Evolutionary conservation across 2,329 filamentous ascomycete genomes (phyloP).

Genomic region (Aspergillus pseudoterreus): DNA sequence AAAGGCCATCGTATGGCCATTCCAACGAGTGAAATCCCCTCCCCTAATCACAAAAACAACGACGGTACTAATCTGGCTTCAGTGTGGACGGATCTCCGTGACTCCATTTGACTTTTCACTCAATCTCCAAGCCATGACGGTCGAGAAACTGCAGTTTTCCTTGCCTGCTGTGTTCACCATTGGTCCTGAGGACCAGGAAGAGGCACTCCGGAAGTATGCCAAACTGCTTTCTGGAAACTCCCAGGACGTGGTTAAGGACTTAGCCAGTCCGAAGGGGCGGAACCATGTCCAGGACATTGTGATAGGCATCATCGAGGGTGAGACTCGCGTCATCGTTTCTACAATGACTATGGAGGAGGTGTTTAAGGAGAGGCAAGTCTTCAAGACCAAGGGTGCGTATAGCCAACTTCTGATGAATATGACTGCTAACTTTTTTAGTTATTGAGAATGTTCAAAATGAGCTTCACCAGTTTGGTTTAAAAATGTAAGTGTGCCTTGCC

Average conservation of each 20-base stretch:
- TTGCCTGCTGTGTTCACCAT: constrained; percentile 84
- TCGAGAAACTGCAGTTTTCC: constrained; percentile 79
- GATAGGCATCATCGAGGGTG: constrained; percentile 86
- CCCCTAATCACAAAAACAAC: not conserved
- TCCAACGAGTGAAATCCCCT: constrained; percentile 55
- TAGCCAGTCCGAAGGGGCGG: constrained; percentile 42
- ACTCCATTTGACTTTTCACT: constrained; percentile 71
- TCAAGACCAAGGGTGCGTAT: constrained; percentile 62
- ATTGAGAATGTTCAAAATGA: constrained; percentile 74
- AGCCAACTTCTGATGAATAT: not conserved
- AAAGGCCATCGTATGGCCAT: constrained; percentile 67
- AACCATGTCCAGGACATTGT: constrained; percentile 78
- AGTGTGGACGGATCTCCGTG: constrained; percentile 38
- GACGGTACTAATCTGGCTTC: not conserved
- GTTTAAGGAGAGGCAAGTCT: constrained; percentile 71
- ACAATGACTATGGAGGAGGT: constrained; percentile 94
- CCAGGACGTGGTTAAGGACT: constrained; percentile 38
- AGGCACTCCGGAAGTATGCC: constrained; percentile 75
- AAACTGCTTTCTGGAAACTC: constrained; percentile 68
- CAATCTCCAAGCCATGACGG: constrained; percentile 81
- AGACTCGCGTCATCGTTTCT: constrained; percentile 76
- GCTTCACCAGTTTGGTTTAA: constrained; percentile 74
- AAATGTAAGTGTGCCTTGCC: constrained; percentile 50
- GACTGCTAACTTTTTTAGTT: constrained; percentile 36
- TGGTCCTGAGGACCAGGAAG: constrained; percentile 68